These are phyloP conservation scores for Pulveroboletus sp. DNA, from an alignment of 768 basidiomycete genomes.

Conservation along the genomic window DNA sequence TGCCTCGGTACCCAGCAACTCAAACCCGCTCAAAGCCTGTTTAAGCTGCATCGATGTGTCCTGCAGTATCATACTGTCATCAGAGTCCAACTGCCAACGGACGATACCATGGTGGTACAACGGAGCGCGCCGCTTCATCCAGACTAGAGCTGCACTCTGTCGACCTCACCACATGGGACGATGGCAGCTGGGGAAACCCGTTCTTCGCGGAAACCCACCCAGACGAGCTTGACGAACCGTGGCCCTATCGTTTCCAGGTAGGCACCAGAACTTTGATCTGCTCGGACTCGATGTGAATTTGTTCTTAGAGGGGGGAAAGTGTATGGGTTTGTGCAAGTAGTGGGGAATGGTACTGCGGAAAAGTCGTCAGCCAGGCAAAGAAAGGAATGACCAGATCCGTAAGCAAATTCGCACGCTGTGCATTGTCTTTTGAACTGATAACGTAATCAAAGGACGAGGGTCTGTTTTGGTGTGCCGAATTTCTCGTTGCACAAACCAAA, in stretches of 20 bases:
- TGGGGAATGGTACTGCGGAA: constrained; percentile 50
- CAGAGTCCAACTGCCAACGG: constrained; percentile 1
- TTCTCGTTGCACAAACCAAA: constrained; percentile 30
- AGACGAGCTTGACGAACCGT: constrained; percentile 45
- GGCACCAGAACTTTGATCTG: not conserved
- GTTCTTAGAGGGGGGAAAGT: constrained; percentile 37
- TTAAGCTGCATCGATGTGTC: constrained; percentile 1
- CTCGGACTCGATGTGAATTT: not conserved
- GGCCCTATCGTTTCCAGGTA: constrained; percentile 49
- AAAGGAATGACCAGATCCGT: constrained; percentile 46
- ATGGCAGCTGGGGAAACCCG: constrained; percentile 16
- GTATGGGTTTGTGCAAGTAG: constrained; percentile 52
- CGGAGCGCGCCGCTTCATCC: not conserved
- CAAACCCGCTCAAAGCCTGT: not conserved
- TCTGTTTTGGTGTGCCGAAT: constrained; percentile 52
- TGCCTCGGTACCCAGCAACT: not conserved
- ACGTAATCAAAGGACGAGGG: constrained; percentile 39
- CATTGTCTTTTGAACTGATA: not conserved
- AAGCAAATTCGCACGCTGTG: constrained; percentile 9
- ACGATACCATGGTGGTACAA: not conserved
- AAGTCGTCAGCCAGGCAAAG: constrained; percentile 41
- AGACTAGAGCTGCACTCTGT: constrained; percentile 15
- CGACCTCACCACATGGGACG: constrained; percentile 26
- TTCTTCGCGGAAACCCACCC: constrained; percentile 28
- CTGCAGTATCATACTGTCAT: not conserved